phyloP scores from a whole-genome alignment of 352 stramenopile species.

The Pythium angustatum region DNA sequence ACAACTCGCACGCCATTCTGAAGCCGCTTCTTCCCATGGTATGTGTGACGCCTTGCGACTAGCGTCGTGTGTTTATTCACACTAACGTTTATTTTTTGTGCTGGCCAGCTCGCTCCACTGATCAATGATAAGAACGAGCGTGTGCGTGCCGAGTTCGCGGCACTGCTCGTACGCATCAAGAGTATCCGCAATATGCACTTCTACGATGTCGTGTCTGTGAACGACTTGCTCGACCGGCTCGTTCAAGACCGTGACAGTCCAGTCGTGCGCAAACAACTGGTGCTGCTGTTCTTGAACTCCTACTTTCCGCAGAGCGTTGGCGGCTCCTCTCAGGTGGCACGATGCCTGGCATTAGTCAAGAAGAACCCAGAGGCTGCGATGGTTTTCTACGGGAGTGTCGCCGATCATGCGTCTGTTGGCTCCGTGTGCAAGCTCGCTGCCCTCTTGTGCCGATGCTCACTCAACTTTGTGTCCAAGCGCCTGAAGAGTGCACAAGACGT shows the following conservation, averaged over 20 bases:
- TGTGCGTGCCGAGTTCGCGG: constrained; percentile 76
- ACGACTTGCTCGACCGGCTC: constrained; percentile 73
- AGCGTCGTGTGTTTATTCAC: too few relatives aligned
- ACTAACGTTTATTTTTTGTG: too few relatives aligned
- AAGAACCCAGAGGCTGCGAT: constrained; percentile 81
- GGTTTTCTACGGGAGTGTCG: constrained; percentile 82
- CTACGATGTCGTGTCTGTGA: constrained; percentile 82
- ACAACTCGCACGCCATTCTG: constrained; percentile 82
- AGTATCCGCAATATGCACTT: constrained; percentile 88
- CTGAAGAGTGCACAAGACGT: constrained; percentile 47
- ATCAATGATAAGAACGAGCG: constrained; percentile 87
- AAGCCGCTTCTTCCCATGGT: constrained; percentile 85
- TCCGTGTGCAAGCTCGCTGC: constrained; percentile 83
- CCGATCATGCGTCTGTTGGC: constrained; percentile 71
- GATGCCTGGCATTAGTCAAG: constrained; percentile 74
- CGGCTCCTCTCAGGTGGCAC: constrained; percentile 79
- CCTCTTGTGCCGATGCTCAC: constrained; percentile 68
- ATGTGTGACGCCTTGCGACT: too few relatives aligned
- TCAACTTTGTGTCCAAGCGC: constrained; percentile 76
- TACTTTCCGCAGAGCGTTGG: constrained; percentile 86
- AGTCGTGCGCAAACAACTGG: constrained; percentile 70
- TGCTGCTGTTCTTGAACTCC: constrained; percentile 84
- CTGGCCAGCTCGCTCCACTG: constrained; percentile 58
- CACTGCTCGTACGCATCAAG: constrained; percentile 83
- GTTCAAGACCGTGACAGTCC: constrained; percentile 61